A percentile compares a stretch with the other conserved stretches of the same genome.
Evolutionary conservation across 176 grass and related monocot species (phyloP).

Genomic region (Rhipidocladum racemiflorum): DNA sequence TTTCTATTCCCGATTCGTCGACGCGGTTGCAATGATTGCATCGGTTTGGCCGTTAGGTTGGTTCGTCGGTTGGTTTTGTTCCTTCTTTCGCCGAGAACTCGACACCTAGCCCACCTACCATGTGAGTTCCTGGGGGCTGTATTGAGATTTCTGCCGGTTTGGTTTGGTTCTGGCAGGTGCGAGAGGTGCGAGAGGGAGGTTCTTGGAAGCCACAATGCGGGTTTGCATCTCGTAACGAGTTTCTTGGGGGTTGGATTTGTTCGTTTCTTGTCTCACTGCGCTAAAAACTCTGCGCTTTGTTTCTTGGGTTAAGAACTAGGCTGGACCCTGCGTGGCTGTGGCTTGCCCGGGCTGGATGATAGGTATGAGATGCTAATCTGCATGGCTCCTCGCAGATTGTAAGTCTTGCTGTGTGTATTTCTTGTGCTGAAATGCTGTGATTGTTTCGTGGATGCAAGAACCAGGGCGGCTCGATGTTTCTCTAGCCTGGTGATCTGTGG

Average conservation of each 20-base stretch:
- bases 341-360: not conserved
- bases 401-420: not conserved
- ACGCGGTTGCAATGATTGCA: not conserved
- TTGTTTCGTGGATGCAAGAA: not conserved
- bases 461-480: not conserved
- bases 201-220: conserved; percentile 31
- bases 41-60: conserved; percentile 28
- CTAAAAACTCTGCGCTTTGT: not conserved
- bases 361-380: conserved; percentile 15
- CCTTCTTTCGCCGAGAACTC: not conserved
- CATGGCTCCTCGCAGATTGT: not conserved
- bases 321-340: not conserved
- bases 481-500: not conserved
- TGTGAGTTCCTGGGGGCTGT: not conserved
- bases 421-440: conserved; percentile 4
- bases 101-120: conserved; percentile 23
- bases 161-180: conserved; percentile 19
- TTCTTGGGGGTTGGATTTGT: not conserved
- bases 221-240: conserved; percentile 7
- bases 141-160: conserved; percentile 16
- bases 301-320: conserved; percentile 18
- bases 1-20: conserved; percentile 6
- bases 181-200: not conserved
- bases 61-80: not conserved
- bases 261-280: not conserved